These are phyloP conservation scores for Mentha longifolia DNA, from an alignment of 257 asterid species.

Conservation along the genomic window DNA sequence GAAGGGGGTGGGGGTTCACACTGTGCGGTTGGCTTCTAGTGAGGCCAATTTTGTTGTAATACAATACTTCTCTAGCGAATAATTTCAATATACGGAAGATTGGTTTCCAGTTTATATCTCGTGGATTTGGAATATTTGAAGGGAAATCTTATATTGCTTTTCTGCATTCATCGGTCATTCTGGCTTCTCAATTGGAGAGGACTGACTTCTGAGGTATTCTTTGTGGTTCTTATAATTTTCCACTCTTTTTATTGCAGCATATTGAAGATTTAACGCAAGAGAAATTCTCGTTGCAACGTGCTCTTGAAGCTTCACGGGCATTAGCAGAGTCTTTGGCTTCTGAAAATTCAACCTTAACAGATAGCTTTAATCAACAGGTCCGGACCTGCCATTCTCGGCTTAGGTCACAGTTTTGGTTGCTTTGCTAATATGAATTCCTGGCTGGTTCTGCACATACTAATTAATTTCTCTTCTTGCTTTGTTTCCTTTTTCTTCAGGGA, in stretches of 20 bases:
- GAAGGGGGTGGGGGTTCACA: background rate
- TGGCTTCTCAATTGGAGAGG: conserved; percentile 18
- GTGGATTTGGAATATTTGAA: background rate
- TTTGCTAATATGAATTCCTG: conserved; percentile 8
- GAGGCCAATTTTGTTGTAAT: background rate
- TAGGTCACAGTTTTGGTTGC: conserved; percentile 17
- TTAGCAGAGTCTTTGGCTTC: conserved; percentile 92
- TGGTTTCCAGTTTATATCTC: conserved; percentile 6
- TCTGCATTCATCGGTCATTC: conserved; percentile 20
- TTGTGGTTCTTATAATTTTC: conserved; percentile 6
- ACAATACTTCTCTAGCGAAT: background rate
- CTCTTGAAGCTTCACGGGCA: conserved; percentile 90
- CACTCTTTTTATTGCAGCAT: conserved; percentile 57
- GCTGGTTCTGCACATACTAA: conserved; percentile 25
- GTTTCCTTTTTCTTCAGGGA: conserved; percentile 58
- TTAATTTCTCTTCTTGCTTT: conserved; percentile 18
- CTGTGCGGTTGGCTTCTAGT: background rate
- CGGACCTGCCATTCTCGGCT: conserved; percentile 29
- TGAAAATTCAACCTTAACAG: conserved; percentile 93
- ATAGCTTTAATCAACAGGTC: conserved; percentile 93
- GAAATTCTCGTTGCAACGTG: conserved; percentile 93
- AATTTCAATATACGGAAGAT: background rate
- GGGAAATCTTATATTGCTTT: background rate
- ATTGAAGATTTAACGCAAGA: conserved; percentile 98
- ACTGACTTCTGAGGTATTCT: conserved; percentile 8